Evolutionary conservation across 1,139 yeast species (phyloP).

Genomic region (Arxiozyma bovina): DNA sequence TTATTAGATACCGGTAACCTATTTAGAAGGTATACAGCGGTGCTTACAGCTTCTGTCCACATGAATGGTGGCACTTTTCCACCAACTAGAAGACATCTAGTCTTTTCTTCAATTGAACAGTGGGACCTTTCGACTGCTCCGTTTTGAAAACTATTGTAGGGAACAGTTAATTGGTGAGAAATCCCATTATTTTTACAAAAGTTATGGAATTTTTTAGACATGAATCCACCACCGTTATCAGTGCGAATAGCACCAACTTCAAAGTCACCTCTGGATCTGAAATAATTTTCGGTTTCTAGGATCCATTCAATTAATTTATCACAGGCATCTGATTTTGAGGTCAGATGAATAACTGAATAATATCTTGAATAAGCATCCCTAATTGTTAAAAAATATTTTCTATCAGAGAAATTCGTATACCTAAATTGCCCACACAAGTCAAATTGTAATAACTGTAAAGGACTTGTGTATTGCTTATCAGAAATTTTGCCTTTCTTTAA

Average conservation of each 20-base stretch:
- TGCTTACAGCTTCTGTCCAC: constrained; percentile 9
- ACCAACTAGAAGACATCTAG: constrained; percentile 2
- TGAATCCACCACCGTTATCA: constrained; percentile 7
- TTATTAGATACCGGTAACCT: constrained; percentile 2
- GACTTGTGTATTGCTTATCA: background rate
- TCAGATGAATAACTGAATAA: constrained; percentile 2
- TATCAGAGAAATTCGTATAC: background rate
- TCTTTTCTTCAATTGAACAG: constrained; percentile 3
- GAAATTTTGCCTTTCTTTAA: background rate
- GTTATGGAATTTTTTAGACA: background rate
- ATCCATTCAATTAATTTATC: constrained; percentile 3
- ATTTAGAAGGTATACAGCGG: constrained; percentile 7
- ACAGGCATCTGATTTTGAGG: constrained; percentile 2
- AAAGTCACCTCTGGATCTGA: constrained; percentile 3
- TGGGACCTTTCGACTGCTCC: constrained; percentile 9
- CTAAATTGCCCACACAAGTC: constrained; percentile 5
- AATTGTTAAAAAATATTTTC: constrained; percentile 3
- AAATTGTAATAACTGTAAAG: constrained; percentile 3
- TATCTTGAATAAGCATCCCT: constrained; percentile 4
- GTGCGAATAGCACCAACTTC: constrained; percentile 3
- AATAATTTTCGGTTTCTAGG: background rate
- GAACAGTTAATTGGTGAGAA: constrained; percentile 7
- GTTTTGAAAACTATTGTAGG: constrained; percentile 8
- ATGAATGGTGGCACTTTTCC: constrained; percentile 6
- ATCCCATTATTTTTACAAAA: constrained; percentile 1